Evolutionary conservation across 2,329 filamentous ascomycete species (phyloP), one percentile per base, ranked within the genome.

Genomic region (Cercospora canescens): DNA sequence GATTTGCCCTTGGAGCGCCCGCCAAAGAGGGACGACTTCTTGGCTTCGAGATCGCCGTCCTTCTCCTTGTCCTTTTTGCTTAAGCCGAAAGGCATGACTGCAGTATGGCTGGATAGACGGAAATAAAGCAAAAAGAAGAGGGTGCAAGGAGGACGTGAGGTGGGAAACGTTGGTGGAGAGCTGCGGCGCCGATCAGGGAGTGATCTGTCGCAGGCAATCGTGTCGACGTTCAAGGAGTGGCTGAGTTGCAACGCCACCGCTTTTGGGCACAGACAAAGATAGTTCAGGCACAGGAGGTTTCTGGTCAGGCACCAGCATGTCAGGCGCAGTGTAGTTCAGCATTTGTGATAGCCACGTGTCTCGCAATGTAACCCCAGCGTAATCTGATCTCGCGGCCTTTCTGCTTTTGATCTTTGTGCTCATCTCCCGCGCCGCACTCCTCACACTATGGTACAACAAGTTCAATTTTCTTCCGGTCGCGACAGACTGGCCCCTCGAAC

Each of bases 11-110:
- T 87, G 59, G 81, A 83, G 69, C 83, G 80, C 70, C 80, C 81
- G 69, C 86, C 85, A 72, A 89, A 89, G 34, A 89, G 84, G n/a
- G 86, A 85, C 64, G 79, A 80, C 76, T 86, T 84, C 76, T 81
- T 83, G 41, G 78, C 78, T 65, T 85, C 80, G 56, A 85, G 83
- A 69, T 85, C 85, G 73, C 79, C 83, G 67, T 81, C 81, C 69
- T 81, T 81, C 68, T 81, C 83, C 75, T 88, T 88, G 63, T 79
- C 76, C 70, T 77, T 76, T 75, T 85, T 86, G 68, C 81, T 77
- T 71, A 87, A 81, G 41, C 81, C 80, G 73, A 82, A 81, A 11
- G 72, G 72, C 73, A 77, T 78, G 62, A 8, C 73, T 58, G 57
- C 28, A 8, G 18, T 45, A 35, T 61, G 16, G 6, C 32, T 32